Conservation (phyloP, 176 grass and related monocot genomes). For the Guadua angustifolia region DNA sequence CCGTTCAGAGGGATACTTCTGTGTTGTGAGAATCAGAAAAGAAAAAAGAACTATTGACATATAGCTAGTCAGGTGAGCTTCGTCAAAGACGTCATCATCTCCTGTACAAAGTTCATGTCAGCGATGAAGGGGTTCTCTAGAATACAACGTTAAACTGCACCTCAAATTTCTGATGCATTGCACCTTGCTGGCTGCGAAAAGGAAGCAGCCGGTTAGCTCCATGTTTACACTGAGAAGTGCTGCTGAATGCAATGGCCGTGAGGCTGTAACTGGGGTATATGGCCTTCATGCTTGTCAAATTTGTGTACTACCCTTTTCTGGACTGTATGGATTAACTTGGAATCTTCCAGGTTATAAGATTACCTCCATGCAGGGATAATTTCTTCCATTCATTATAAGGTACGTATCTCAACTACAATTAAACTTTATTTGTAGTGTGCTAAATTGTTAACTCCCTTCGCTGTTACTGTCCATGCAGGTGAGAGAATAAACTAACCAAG, state of each 20-base stretch:
- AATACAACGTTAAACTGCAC: constrained; percentile 10
- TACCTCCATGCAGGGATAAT: background rate
- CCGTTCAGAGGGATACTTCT: constrained; percentile 53
- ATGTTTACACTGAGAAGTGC: constrained; percentile 6
- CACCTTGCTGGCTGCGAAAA: background rate
- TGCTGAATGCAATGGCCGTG: constrained; percentile 13
- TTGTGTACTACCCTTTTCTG: constrained; percentile 26
- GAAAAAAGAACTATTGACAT: background rate
- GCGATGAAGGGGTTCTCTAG: constrained; percentile 7
- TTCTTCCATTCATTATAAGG: constrained; percentile 30
- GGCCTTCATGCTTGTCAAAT: constrained; percentile 1
- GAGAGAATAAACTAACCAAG: background rate
- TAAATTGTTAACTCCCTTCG: background rate
- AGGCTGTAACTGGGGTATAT: background rate
- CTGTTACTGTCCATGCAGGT: constrained; percentile 36
- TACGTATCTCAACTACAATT: constrained; percentile 13
- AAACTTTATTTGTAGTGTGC: background rate
- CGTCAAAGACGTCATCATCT: constrained; percentile 3
- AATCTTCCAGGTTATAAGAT: background rate
- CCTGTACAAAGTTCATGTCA: background rate
- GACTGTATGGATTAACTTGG: background rate
- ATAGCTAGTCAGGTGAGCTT: constrained; percentile 27
- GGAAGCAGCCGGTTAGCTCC: background rate
- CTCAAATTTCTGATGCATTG: background rate
- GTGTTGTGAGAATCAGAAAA: constrained; percentile 36